These are phyloP conservation scores for Cavenderia fasciculata DNA, from an alignment of 78 protist species.

Conservation along the genomic window DNA sequence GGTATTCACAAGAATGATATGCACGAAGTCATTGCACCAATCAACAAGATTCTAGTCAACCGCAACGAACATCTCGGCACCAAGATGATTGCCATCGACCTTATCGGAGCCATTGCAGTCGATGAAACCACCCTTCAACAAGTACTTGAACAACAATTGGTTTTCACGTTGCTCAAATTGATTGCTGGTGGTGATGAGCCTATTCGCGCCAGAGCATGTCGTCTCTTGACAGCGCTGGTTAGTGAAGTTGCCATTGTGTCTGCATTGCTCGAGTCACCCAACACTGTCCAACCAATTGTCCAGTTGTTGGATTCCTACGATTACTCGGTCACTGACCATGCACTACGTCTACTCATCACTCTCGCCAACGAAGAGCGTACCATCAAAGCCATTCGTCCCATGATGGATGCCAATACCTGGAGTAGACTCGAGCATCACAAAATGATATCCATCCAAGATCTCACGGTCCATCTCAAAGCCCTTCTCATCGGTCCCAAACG, in stretches of 20 bases:
- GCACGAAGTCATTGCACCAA: slow-evolving; percentile 38
- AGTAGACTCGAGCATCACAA: slow-evolving; percentile 55
- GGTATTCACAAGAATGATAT: slow-evolving; percentile 60
- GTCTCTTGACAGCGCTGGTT: slow-evolving; percentile 12
- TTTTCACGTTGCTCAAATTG: slow-evolving; percentile 1
- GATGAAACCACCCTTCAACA: slow-evolving; percentile 61
- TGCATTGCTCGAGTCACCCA: slow-evolving; percentile 1
- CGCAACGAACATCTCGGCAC: background rate
- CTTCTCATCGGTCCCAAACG: slow-evolving; percentile 41
- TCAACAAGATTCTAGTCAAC: slow-evolving; percentile 44
- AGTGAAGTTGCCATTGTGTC: slow-evolving; percentile 40
- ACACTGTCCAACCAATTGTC: background rate
- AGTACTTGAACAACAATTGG: slow-evolving; percentile 7
- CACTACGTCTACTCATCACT: slow-evolving; percentile 22
- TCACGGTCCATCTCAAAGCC: slow-evolving; percentile 7
- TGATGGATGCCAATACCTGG: slow-evolving; percentile 28
- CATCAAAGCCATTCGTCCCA: slow-evolving; percentile 24
- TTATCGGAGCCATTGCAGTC: slow-evolving; percentile 39
- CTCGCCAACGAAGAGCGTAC: slow-evolving; percentile 46
- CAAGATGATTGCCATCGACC: slow-evolving; percentile 64
- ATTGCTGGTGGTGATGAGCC: slow-evolving; percentile 39
- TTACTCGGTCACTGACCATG: slow-evolving; percentile 39
- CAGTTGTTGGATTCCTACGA: slow-evolving; percentile 35
- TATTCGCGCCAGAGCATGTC: slow-evolving; percentile 47
- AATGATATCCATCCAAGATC: slow-evolving; percentile 25